Evolutionary conservation across 73 alveolate genomes (phyloP).

Genomic region (Tetrahymena elliotti): DNA sequence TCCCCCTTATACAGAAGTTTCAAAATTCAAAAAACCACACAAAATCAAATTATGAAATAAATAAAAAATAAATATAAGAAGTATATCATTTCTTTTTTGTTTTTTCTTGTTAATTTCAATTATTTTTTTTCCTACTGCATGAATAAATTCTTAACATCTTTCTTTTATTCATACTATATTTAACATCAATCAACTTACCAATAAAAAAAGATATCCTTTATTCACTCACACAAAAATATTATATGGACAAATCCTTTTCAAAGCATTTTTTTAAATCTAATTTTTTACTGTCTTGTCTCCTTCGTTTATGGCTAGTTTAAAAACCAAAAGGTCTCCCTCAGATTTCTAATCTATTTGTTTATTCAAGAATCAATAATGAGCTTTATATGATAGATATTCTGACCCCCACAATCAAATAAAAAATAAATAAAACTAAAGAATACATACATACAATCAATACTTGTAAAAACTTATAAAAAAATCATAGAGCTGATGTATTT

Average conservation of each 20-base stretch:
- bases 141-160: neutral
- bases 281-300: neutral
- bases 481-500: neutral
- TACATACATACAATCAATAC: neutral
- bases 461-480: neutral
- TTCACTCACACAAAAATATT: neutral
- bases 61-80: neutral
- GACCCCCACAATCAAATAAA: neutral
- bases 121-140: neutral
- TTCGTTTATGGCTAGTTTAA: neutral
- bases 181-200: neutral
- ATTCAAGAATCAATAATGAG: neutral
- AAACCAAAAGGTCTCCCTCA: neutral
- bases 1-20: constrained; percentile 1
- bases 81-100: neutral
- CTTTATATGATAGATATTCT: neutral
- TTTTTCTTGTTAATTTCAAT: neutral
- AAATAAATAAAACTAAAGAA: neutral
- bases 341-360: neutral
- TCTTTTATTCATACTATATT: neutral
- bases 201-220: neutral
- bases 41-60: neutral
- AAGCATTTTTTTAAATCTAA: too few species aligned
- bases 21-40: neutral
- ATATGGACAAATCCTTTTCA: neutral